Evolutionary conservation across 1,284 basidiomycete genomes (phyloP), one percentile per base, ranked within the genome.

Genomic region (Termitomyces sp.): DNA sequence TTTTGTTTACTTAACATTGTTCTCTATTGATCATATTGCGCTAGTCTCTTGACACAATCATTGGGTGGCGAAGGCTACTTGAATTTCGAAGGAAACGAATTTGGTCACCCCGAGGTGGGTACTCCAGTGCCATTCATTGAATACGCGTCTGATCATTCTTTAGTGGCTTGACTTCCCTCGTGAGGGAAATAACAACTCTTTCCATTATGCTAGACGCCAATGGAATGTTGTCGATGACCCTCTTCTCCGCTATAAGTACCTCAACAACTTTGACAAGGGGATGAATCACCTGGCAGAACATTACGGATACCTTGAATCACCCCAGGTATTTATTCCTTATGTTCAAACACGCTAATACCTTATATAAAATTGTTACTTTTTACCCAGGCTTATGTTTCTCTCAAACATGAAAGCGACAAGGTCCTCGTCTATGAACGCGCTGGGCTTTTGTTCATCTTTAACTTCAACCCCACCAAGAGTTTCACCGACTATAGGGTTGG

Each of bases 141-240:
- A 46, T n/a, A 18, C 34, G 19, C n/a, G 5, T 45, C 28, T 34
- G n/a, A 55, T 33, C 2, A 14, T 46, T 56, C 33, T 35, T 5
- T 58, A 93, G 86, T 99, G 96, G 96, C 91, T 99, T 64, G 96
- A 98, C 70, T 99, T 99, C 73, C 96, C 96, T 35, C 88, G 96
- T 30, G 91, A 85, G 60, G 96, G 96, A 13, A 99, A 99, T 66
- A 80, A 83, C 62, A 92, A 94, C 71, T 97, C 93, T 9, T 99
- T 94, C 80, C 91, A 96, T 61, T 91, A 97, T 66, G 93, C 94
- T 48, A 84, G 95, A 26, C 84, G 96, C 16, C 96, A 98, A 65
- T 99, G 93, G 87, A 96, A 96, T 68, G 77, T 98, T 19, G 85
- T 93, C 44, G 95, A 97, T 64, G 94, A 98, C 65, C 62, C 65